Conservation (phyloP, 257 asterid genomes). For the Jacaranda copaia region DNA sequence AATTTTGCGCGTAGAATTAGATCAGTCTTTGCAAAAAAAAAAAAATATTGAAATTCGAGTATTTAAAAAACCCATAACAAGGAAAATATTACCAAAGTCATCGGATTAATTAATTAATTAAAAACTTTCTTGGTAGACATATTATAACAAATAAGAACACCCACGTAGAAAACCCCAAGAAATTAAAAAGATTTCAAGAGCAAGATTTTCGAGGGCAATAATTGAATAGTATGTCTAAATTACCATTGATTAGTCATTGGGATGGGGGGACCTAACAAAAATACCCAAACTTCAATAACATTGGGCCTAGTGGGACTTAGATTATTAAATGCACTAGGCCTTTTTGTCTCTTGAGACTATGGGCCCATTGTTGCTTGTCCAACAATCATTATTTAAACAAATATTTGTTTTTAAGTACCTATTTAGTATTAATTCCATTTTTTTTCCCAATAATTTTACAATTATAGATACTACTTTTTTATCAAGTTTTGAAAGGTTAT, state of each 20-base stretch:
- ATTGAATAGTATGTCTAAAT: conserved; percentile 25
- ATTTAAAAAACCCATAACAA: too few relatives aligned
- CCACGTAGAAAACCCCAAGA: too few relatives aligned
- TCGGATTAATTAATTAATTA: too few relatives aligned
- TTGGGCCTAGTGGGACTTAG: conserved; percentile 50
- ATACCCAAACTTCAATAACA: conserved; percentile 47
- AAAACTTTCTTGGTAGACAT: too few relatives aligned
- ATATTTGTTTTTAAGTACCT: not conserved
- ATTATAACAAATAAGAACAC: too few relatives aligned
- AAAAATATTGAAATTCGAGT: too few relatives aligned
- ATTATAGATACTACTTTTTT: too few relatives aligned
- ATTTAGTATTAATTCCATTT: not conserved
- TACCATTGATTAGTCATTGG: conserved; percentile 33
- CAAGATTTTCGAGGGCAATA: conserved; percentile 32
- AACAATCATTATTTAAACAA: not conserved
- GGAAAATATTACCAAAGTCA: too few relatives aligned
- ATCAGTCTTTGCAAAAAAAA: too few relatives aligned
- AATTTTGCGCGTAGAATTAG: too few relatives aligned
- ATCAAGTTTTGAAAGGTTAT: too few relatives aligned
- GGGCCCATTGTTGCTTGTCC: conserved; percentile 50
- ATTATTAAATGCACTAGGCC: conserved; percentile 26
- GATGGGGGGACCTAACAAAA: conserved; percentile 41
- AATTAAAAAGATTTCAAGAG: not conserved
- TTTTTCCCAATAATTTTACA: too few relatives aligned
- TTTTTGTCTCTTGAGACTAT: conserved; percentile 44